These are phyloP conservation scores for Colletotrichum lini DNA, from an alignment of 2,329 filamentous ascomycete species.

Conservation along the genomic window DNA sequence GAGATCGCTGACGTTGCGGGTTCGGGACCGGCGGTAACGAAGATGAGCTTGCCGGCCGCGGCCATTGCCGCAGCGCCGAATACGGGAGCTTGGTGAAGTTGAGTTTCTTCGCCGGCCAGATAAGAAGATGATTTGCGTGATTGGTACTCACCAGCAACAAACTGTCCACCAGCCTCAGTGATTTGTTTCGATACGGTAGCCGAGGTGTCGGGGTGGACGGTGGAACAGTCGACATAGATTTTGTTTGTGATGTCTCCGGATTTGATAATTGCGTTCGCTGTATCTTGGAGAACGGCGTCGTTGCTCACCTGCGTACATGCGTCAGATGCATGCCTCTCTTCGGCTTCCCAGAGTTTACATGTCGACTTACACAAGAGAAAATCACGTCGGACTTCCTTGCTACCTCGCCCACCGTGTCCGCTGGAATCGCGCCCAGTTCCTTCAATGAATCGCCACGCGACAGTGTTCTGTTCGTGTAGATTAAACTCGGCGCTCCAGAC, in stretches of 20 bases:
- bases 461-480: constrained; percentile 69
- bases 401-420: constrained; percentile 52
- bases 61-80: constrained; percentile 59
- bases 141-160: constrained; percentile 57
- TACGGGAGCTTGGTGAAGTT: constrained; percentile 50
- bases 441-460: constrained; percentile 51
- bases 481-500: constrained; percentile 64
- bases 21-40: constrained; percentile 56
- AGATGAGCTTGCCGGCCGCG: constrained; percentile 58
- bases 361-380: constrained; percentile 54
- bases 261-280: constrained; percentile 27
- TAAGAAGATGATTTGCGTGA: not conserved
- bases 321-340: not conserved
- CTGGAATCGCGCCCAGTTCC: constrained; percentile 51
- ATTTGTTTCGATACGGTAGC: constrained; percentile 37
- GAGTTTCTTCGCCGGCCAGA: constrained; percentile 3
- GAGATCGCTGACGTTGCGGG: constrained; percentile 51
- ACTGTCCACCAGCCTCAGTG: constrained; percentile 42
- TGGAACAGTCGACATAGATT: constrained; percentile 46
- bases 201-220: constrained; percentile 49
- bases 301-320: constrained; percentile 44
- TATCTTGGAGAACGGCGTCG: constrained; percentile 45
- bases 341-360: constrained; percentile 34
- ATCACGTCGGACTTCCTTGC: constrained; percentile 55
- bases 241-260: constrained; percentile 51